Evolutionary conservation across 352 stramenopile species (phyloP).

Genomic region (Hyphochytrium catenoides): DNA sequence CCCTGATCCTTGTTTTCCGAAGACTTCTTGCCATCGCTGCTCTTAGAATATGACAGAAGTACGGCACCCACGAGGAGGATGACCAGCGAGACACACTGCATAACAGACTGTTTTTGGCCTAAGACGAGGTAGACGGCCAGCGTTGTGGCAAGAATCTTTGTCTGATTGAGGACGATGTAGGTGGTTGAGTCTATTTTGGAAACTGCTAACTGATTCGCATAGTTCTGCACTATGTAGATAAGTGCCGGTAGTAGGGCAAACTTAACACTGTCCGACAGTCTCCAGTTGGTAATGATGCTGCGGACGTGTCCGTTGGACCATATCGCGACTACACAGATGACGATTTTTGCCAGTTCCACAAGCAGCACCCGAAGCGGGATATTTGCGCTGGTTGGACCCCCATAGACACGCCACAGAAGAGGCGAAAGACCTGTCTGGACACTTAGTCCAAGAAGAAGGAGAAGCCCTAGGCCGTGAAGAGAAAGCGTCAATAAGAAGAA

Average conservation of each 20-base stretch:
- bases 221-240: conserved; percentile 58
- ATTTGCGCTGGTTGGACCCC: conserved; percentile 36
- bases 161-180: conserved; percentile 63
- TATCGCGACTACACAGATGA: conserved; percentile 30
- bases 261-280: conserved; percentile 19
- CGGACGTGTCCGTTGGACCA: conserved; percentile 19
- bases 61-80: conserved; percentile 38
- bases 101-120: conserved; percentile 27
- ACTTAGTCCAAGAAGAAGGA: no score
- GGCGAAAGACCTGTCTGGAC: conserved; percentile 25
- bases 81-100: conserved; percentile 35
- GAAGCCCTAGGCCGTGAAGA: no score
- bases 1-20: conserved; percentile 19
- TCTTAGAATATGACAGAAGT: conserved; percentile 32
- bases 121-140: conserved; percentile 49
- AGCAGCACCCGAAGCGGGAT: conserved; percentile 38
- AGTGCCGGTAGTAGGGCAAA: conserved; percentile 35
- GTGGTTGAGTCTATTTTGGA: conserved; percentile 44
- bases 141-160: conserved; percentile 63
- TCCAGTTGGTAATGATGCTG: conserved; percentile 35
- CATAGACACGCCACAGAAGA: conserved; percentile 37
- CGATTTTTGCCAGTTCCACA: conserved; percentile 38
- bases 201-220: conserved; percentile 44
- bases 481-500: no score
- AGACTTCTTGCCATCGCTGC: conserved; percentile 4